Percentiles rank a stretch among this genome's conserved stretches.
phyloP scores from a whole-genome alignment of 2,329 filamentous ascomycete species.

The Stachybotrys elegans region DNA sequence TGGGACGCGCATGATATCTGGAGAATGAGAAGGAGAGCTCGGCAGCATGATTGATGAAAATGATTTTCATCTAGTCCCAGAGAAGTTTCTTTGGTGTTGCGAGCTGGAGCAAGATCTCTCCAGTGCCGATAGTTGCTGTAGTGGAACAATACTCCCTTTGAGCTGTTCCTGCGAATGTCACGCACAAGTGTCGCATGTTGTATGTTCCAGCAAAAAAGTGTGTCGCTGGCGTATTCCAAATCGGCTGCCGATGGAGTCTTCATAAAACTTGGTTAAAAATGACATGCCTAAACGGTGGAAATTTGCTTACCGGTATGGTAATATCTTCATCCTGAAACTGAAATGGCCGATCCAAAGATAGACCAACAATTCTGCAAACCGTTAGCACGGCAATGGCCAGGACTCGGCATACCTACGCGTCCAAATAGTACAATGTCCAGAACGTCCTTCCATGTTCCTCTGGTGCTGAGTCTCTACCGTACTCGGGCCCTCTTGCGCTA shows the following conservation, averaged over 20 bases:
- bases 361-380: constrained; percentile 3
- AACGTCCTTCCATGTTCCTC: constrained; percentile 1
- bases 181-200: constrained; percentile 7
- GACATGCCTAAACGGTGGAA: neutral
- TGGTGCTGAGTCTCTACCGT: neutral
- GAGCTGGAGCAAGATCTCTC: constrained; percentile 6
- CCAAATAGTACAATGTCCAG: constrained; percentile 8
- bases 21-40: constrained; percentile 3
- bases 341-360: constrained; percentile 7
- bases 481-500: neutral
- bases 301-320: constrained; percentile 5
- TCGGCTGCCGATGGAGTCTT: neutral
- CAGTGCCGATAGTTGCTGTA: constrained; percentile 9
- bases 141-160: constrained; percentile 7
- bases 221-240: neutral
- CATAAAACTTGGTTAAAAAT: neutral
- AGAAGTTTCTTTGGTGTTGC: neutral
- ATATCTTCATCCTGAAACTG: constrained; percentile 10
- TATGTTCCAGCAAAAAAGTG: constrained; percentile 6
- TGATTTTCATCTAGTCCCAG: constrained; percentile 5
- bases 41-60: constrained; percentile 6
- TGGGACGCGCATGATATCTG: neutral
- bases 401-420: constrained; percentile 3
- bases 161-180: constrained; percentile 3
- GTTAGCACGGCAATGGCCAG: neutral